Evolutionary conservation across 1,284 basidiomycete genomes (phyloP).

Genomic region (Ustilago xerochloae): DNA sequence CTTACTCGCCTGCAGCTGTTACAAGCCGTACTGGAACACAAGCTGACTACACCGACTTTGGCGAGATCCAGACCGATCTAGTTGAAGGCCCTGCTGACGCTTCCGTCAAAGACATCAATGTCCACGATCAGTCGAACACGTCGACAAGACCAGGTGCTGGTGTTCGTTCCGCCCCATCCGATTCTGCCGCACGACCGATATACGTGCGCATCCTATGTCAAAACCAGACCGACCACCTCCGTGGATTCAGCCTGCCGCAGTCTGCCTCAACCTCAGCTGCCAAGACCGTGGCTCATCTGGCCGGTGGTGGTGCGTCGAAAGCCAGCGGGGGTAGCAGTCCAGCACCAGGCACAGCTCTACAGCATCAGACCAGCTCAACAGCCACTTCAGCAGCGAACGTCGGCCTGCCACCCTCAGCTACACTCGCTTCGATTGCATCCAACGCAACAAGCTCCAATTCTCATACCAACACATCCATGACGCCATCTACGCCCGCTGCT

Average conservation of each 20-base stretch:
- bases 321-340: constrained; percentile 7
- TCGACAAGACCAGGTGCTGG: not conserved
- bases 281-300: constrained; percentile 33
- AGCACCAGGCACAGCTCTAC: constrained; percentile 3
- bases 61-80: constrained; percentile 27
- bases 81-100: constrained; percentile 19
- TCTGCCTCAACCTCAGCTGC: constrained; percentile 14
- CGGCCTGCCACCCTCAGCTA: constrained; percentile 34
- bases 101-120: not conserved
- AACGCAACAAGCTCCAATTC: constrained; percentile 49
- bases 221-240: constrained; percentile 57
- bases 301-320: constrained; percentile 22
- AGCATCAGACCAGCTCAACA: not conserved
- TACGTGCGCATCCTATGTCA: constrained; percentile 57
- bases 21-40: not conserved
- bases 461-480: constrained; percentile 23
- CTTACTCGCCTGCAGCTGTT: not conserved
- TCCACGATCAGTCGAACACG: not conserved
- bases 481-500: constrained; percentile 25
- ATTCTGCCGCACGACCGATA: constrained; percentile 20
- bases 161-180: not conserved
- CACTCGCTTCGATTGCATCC: constrained; percentile 47
- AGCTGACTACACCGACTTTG: constrained; percentile 30
- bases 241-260: constrained; percentile 25
- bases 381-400: constrained; percentile 14